Evolutionary conservation across 768 basidiomycete genomes (phyloP).

Genomic region (Tephrocybe rancida): DNA sequence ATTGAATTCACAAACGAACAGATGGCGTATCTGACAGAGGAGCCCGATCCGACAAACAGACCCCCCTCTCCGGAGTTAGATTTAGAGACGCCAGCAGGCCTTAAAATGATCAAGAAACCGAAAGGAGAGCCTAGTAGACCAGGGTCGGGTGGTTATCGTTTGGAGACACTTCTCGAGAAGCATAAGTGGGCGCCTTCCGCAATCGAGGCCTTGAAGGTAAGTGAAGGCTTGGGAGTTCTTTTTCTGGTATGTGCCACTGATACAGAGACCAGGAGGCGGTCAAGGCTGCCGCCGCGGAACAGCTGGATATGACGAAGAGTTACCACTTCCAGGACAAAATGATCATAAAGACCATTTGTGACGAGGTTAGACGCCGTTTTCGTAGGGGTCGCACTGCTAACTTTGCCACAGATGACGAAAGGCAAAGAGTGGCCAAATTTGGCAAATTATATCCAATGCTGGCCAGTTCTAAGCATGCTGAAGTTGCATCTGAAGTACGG

Average conservation of each 20-base stretch:
- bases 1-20: too few species aligned
- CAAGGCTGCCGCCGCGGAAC: neutral
- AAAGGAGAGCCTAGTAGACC: too few species aligned
- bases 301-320: constrained; percentile 4
- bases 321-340: neutral
- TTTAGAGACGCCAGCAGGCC: too few species aligned
- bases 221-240: too few species aligned
- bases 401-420: constrained; percentile 11
- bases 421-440: constrained; percentile 9
- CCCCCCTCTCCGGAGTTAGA: too few species aligned
- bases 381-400: neutral
- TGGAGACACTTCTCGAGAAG: too few species aligned
- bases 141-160: too few species aligned
- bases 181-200: neutral
- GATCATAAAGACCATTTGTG: constrained; percentile 3
- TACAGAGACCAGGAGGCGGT: constrained; percentile 6
- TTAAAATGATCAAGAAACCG: too few species aligned
- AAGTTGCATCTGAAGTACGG: constrained; percentile 13
- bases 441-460: constrained; percentile 9
- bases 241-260: too few species aligned
- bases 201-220: too few species aligned
- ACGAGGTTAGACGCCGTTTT: neutral
- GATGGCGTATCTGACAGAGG: too few species aligned
- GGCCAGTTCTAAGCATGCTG: constrained; percentile 14
- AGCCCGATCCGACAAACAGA: too few species aligned